Evolutionary conservation across 2,329 filamentous ascomycete species (phyloP).

Genomic region (Akanthomyces muscarius): DNA sequence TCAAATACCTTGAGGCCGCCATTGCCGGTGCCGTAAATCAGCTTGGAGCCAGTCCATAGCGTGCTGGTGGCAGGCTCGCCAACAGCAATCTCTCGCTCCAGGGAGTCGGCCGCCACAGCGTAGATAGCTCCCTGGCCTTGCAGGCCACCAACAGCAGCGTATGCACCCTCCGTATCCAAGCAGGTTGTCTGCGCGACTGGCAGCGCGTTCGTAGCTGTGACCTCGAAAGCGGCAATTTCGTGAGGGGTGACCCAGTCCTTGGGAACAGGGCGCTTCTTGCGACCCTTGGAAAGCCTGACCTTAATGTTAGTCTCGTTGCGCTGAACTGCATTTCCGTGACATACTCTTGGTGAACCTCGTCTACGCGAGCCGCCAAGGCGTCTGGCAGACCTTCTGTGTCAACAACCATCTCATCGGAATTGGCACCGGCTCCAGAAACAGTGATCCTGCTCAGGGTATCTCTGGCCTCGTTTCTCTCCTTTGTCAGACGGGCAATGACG

Average conservation of each 20-base stretch:
- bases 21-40: slow-evolving; percentile 69
- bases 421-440: slow-evolving; percentile 53
- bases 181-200: slow-evolving; percentile 47
- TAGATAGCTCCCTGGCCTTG: slow-evolving; percentile 73
- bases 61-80: slow-evolving; percentile 64
- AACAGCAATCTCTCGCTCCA: slow-evolving; percentile 64
- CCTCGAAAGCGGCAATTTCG: slow-evolving; percentile 52
- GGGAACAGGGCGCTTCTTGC: slow-evolving; percentile 84
- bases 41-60: slow-evolving; percentile 62
- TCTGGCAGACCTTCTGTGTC: slow-evolving; percentile 75
- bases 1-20: slow-evolving; percentile 80
- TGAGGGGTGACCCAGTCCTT: slow-evolving; percentile 79
- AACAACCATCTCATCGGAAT: slow-evolving; percentile 88
- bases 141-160: slow-evolving; percentile 71
- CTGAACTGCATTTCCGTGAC: slow-evolving; percentile 30
- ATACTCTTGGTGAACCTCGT: slow-evolving; percentile 75
- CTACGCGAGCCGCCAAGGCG: slow-evolving; percentile 66
- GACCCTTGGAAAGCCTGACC: slow-evolving; percentile 75
- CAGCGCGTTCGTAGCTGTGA: slow-evolving; percentile 42
- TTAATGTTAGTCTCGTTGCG: slow-evolving; percentile 10
- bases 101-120: slow-evolving; percentile 62
- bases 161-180: slow-evolving; percentile 51
- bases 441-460: slow-evolving; percentile 84
- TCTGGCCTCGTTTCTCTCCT: slow-evolving; percentile 87
- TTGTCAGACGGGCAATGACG: slow-evolving; percentile 87